Evolutionary conservation across 768 basidiomycete genomes (phyloP), one percentile per base, ranked within the genome.

Genomic region (Pulveroboletus sp.): DNA sequence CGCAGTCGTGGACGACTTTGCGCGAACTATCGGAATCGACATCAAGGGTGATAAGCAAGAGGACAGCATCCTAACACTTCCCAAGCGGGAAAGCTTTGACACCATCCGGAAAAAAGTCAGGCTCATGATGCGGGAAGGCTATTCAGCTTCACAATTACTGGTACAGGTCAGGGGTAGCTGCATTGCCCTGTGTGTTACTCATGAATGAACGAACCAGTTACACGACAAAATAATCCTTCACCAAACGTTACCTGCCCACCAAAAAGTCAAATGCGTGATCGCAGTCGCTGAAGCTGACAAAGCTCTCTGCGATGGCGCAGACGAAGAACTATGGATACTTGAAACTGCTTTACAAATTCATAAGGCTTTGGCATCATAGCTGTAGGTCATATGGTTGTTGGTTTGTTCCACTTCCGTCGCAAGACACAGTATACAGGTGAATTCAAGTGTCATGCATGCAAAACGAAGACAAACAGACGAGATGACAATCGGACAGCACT

Each of bases 221-320:
- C 96, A 99, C 64, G 95, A 98, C 61, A 73, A 91, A 18, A 76
- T 97, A 48, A 76, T 94, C 37, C 74, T 81, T n/a, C 85, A 97
- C 67, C 88, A 88, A 5, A 83, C 83, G 1, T 70, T 99, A 46
- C 80, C 82, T 14, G 82, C 86, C 18, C 79, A 82, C 24, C 86
- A 90, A 52, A 98, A 98, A 65, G 80, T 89, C 11, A 69, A 70
- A 28, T 87, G 89, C 52, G 89, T 88, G 3, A 73, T 96, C 17
- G 82, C 82, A 4, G 85, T 99, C 56, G 96, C 92, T 3, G 93
- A 96, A 66, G 92, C 91, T 26, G 96, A 99, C 70, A 98, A 98
- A 67, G 91, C 90, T 0, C 72, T 99, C 21, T 91, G 89, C 57
- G 95, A 98, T 55, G 96, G 96, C 1, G 93, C 90, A 14, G 96